phyloP scores from a whole-genome alignment of 1,284 basidiomycete genomes.

The Apiotrichum gracile region DNA sequence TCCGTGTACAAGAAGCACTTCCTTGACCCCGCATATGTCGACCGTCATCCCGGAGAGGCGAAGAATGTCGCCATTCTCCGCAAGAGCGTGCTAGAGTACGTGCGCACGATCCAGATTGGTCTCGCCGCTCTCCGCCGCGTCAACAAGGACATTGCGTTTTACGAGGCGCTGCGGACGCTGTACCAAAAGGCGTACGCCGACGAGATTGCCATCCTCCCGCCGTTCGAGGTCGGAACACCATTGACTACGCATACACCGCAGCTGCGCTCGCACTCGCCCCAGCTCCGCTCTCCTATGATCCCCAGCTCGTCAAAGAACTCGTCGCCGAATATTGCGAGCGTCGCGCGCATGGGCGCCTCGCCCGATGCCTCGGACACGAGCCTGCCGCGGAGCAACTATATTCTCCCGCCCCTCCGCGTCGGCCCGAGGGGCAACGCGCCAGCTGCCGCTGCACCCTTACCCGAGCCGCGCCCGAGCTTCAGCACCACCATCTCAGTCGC shows the following conservation, averaged over 20 bases:
- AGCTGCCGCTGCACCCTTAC: background rate
- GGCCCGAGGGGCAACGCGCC: background rate
- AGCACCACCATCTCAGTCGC: conserved; percentile 7
- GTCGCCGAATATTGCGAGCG: background rate
- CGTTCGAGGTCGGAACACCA: too few species aligned
- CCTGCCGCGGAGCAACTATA: conserved; percentile 5
- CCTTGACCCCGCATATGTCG: conserved; percentile 64
- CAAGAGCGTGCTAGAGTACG: conserved; percentile 74
- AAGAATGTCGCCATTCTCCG: conserved; percentile 66
- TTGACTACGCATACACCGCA: too few species aligned
- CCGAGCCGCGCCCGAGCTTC: conserved; percentile 10
- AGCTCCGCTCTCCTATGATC: background rate
- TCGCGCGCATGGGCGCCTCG: background rate
- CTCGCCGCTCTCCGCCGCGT: conserved; percentile 68
- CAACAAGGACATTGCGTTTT: conserved; percentile 84
- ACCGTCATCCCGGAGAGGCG: conserved; percentile 63
- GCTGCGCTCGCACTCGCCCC: background rate
- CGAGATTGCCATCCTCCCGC: conserved; percentile 56
- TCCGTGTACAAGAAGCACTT: conserved; percentile 61
- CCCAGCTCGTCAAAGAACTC: background rate
- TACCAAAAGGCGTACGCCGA: conserved; percentile 85
- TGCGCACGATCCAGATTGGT: conserved; percentile 73
- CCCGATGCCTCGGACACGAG: background rate
- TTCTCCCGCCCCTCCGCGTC: conserved; percentile 12
- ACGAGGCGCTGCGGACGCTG: conserved; percentile 79